These are phyloP conservation scores for Clarkia xantiana DNA, from an alignment of 345 rosid species.

Conservation along the genomic window DNA sequence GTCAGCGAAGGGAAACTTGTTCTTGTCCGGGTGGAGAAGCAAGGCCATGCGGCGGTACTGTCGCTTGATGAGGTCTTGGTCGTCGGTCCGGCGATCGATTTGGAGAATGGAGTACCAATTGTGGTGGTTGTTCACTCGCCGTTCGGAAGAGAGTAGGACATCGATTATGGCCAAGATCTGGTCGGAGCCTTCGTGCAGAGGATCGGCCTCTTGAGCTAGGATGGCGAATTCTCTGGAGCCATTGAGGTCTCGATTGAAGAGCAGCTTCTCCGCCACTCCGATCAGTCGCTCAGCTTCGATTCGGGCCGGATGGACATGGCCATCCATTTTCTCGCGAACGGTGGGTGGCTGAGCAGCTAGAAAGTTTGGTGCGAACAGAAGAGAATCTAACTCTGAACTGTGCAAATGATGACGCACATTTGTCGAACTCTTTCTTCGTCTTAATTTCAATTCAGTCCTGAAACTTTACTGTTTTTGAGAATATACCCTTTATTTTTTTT, in stretches of 20 bases:
- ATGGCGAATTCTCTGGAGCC: slow-evolving; percentile 68
- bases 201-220: slow-evolving; percentile 74
- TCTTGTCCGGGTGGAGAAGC: slow-evolving; percentile 86
- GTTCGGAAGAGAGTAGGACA: slow-evolving; percentile 51
- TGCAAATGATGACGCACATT: too few species aligned
- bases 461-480: too few species aligned
- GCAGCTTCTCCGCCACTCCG: slow-evolving; percentile 76
- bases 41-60: slow-evolving; percentile 79
- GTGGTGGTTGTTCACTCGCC: slow-evolving; percentile 42
- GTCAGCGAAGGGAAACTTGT: slow-evolving; percentile 51
- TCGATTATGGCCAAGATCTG: slow-evolving; percentile 83
- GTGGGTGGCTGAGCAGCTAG: background rate
- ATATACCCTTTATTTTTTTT: too few species aligned
- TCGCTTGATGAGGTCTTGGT: slow-evolving; percentile 51
- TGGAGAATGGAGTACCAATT: slow-evolving; percentile 85
- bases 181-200: slow-evolving; percentile 72
- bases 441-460: too few species aligned
- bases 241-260: slow-evolving; percentile 44
- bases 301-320: slow-evolving; percentile 17
- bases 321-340: slow-evolving; percentile 33
- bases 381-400: too few species aligned
- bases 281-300: slow-evolving; percentile 72
- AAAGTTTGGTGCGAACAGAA: background rate
- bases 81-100: slow-evolving; percentile 35
- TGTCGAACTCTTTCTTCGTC: too few species aligned